Percentiles rank a stretch among this genome's conserved stretches.
These are phyloP conservation scores for Nidularia pulvinata DNA, from an alignment of 768 basidiomycete genomes.

Conservation along the genomic window DNA sequence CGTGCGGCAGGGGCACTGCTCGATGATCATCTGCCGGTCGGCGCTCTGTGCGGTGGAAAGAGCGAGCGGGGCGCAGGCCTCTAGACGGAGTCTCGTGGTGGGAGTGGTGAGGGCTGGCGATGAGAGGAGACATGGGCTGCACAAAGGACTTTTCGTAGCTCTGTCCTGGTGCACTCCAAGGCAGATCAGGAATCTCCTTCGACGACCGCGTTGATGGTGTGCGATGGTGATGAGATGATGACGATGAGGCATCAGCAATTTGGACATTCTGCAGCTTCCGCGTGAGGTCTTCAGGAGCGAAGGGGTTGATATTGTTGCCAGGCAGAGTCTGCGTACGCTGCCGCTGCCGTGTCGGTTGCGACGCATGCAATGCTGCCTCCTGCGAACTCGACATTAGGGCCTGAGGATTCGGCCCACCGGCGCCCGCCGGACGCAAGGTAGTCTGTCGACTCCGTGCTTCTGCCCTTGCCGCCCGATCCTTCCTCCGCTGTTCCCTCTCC, in stretches of 20 bases:
- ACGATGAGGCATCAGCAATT: slow-evolving; percentile 17
- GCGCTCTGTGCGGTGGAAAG: slow-evolving; percentile 55
- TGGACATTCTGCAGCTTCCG: slow-evolving; percentile 57
- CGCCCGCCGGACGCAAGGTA: slow-evolving; percentile 35
- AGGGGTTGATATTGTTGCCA: slow-evolving; percentile 30
- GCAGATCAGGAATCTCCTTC: background rate
- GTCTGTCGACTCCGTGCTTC: slow-evolving; percentile 21
- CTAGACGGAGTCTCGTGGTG: slow-evolving; percentile 14
- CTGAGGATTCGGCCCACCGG: slow-evolving; percentile 12
- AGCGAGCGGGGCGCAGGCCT: slow-evolving; percentile 51
- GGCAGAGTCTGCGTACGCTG: slow-evolving; percentile 45
- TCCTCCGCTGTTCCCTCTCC: slow-evolving; percentile 59
- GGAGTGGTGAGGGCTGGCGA: slow-evolving; percentile 6
- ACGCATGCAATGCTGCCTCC: slow-evolving; percentile 34
- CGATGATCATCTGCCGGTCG: slow-evolving; percentile 27
- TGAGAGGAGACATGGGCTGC: background rate
- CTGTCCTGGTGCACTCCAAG: background rate
- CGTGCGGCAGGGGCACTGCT: slow-evolving; percentile 25
- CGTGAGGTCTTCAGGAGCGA: slow-evolving; percentile 60
- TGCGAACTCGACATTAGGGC: slow-evolving; percentile 25
- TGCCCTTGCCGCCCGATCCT: slow-evolving; percentile 37
- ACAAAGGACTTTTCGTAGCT: background rate
- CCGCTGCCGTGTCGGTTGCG: slow-evolving; percentile 20
- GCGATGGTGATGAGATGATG: slow-evolving; percentile 1
- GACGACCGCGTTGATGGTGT: slow-evolving; percentile 6